Conservation (phyloP, 2,329 filamentous ascomycete species). For the Talaromyces rugulosus region DNA sequence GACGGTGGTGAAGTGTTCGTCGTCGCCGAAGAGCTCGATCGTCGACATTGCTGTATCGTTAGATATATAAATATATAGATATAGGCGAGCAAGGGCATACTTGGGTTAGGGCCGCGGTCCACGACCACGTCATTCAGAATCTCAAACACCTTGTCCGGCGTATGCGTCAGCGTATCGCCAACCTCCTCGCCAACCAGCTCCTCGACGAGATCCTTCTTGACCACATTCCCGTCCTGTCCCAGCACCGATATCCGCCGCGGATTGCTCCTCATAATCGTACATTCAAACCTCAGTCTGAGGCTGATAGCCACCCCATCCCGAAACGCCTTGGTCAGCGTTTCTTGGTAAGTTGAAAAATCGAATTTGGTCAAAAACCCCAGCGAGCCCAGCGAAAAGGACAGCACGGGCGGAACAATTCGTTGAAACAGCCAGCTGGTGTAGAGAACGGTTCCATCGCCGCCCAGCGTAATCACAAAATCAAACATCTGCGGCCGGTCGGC, state of each 20-base stretch:
- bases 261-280: slow-evolving; percentile 75
- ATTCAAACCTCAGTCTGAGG: slow-evolving; percentile 83
- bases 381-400: slow-evolving; percentile 87
- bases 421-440: slow-evolving; percentile 98
- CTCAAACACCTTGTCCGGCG: slow-evolving; percentile 76
- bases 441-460: slow-evolving; percentile 93
- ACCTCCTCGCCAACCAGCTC: slow-evolving; percentile 83
- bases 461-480: slow-evolving; percentile 88
- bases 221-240: background rate
- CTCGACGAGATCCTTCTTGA: slow-evolving; percentile 70
- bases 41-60: slow-evolving; percentile 73
- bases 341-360: slow-evolving; percentile 72
- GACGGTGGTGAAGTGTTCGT: slow-evolving; percentile 91
- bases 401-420: slow-evolving; percentile 84
- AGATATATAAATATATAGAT: background rate
- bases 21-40: slow-evolving; percentile 88
- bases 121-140: slow-evolving; percentile 97
- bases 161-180: slow-evolving; percentile 79
- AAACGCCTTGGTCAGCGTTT: slow-evolving; percentile 68
- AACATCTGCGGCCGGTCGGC: slow-evolving; percentile 75
- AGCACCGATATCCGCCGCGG: slow-evolving; percentile 23
- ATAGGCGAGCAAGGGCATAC: slow-evolving; percentile 48
- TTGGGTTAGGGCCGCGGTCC: slow-evolving; percentile 88
- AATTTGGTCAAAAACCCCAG: slow-evolving; percentile 96
- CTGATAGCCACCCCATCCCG: slow-evolving; percentile 82